Percentiles rank a stretch among this genome's conserved stretches.
Conservation (phyloP, 768 basidiomycete genomes). For the Hygrophoropsis aurantiaca region DNA sequence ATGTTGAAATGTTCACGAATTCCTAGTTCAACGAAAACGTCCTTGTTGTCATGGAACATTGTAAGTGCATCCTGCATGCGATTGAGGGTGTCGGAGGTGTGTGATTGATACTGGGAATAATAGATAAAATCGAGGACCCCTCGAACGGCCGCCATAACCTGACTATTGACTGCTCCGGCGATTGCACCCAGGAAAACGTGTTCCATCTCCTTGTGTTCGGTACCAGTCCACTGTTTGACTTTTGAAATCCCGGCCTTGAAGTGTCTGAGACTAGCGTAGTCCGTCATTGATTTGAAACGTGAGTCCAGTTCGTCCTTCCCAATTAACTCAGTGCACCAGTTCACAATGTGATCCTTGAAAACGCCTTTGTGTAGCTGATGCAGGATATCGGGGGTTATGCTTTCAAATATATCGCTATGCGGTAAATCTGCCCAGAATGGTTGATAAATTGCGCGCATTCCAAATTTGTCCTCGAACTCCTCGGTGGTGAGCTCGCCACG, state of each 20-base stretch:
- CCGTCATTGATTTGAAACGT: conserved; percentile 30
- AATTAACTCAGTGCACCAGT: conserved; percentile 19
- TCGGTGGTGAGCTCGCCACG: background rate
- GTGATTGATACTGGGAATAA: conserved; percentile 7
- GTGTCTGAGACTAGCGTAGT: conserved; percentile 24
- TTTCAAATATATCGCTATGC: conserved; percentile 35
- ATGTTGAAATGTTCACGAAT: conserved; percentile 21
- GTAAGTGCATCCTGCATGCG: background rate
- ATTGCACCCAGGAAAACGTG: conserved; percentile 25
- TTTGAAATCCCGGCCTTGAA: conserved; percentile 30
- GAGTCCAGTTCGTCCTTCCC: conserved; percentile 36
- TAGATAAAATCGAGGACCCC: conserved; percentile 23
- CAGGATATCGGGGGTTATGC: conserved; percentile 39
- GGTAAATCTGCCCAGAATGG: conserved; percentile 45
- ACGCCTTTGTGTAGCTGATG: conserved; percentile 49
- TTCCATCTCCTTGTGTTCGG: conserved; percentile 30
- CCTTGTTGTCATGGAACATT: conserved; percentile 21
- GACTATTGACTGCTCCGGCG: conserved; percentile 16
- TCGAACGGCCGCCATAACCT: conserved; percentile 20
- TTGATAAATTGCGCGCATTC: conserved; percentile 4
- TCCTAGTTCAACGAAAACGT: conserved; percentile 17
- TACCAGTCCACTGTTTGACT: conserved; percentile 30
- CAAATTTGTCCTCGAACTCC: conserved; percentile 6
- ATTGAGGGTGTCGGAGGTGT: conserved; percentile 3
- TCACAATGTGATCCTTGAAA: conserved; percentile 32